These are phyloP conservation scores for Eremomyces bilateralis DNA, from an alignment of 495 filamentous ascomycete species.

Conservation along the genomic window DNA sequence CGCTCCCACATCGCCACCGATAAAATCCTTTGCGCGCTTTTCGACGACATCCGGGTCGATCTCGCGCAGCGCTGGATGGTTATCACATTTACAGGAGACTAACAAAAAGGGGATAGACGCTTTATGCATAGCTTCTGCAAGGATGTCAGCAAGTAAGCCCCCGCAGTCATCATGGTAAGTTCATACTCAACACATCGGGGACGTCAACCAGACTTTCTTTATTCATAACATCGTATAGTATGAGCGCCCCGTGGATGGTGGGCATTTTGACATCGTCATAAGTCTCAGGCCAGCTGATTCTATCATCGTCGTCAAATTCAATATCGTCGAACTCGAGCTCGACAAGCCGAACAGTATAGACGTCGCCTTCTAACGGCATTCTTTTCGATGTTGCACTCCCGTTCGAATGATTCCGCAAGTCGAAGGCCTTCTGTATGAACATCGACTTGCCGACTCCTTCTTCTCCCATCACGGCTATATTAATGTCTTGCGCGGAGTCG, in stretches of 20 bases:
- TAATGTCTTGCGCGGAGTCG: slow-evolving; percentile 38
- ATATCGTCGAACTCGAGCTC: slow-evolving; percentile 51
- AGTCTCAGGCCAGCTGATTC: slow-evolving; percentile 59
- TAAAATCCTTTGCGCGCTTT: slow-evolving; percentile 25
- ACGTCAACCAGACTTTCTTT: slow-evolving; percentile 44
- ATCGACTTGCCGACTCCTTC: slow-evolving; percentile 71
- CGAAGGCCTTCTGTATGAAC: slow-evolving; percentile 63
- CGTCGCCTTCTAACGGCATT: slow-evolving; percentile 52
- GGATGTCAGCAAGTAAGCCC: no score
- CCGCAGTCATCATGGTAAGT: no score
- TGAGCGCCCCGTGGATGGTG: slow-evolving; percentile 58
- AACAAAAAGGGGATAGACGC: slow-evolving; percentile 49
- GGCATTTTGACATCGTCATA: slow-evolving; percentile 43
- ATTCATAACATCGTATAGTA: slow-evolving; percentile 71
- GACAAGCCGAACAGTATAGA: slow-evolving; percentile 60
- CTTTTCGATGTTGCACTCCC: slow-evolving; percentile 36
- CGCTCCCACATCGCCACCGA: slow-evolving; percentile 42
- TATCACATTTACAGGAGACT: slow-evolving; percentile 72
- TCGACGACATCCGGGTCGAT: slow-evolving; percentile 39
- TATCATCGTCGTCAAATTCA: slow-evolving; percentile 40
- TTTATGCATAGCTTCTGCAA: slow-evolving; percentile 43
- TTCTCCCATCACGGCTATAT: slow-evolving; percentile 68
- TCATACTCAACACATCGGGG: slow-evolving; percentile 37
- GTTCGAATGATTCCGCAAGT: slow-evolving; percentile 35
- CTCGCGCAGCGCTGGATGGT: slow-evolving; percentile 33